Evolutionary conservation across 345 rosid species (phyloP), one percentile per base, ranked within the genome.

Genomic region (Camelina hispida): DNA sequence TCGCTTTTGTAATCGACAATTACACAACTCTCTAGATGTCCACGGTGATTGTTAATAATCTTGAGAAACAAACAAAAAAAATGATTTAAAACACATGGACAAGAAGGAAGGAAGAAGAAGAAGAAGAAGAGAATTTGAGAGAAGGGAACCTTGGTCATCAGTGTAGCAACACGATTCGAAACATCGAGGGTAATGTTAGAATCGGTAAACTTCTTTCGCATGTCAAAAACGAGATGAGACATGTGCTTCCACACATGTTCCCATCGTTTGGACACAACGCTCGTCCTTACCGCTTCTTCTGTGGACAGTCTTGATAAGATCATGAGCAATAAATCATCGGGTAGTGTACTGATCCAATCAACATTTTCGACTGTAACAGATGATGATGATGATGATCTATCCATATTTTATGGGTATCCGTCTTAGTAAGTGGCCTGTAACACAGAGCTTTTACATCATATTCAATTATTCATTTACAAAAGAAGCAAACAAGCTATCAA

Each of bases 281-380:
- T 28, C 10, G 63, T 69, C 53, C 54, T 25, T 17, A 69, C 5
- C 1, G 54, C 17, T 42, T 69, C 73, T 16, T 55, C 73, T 23
- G 62, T 40, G 4, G 72, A 68, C 9, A 68, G 48, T 7, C 15
- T 25, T 6, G 53, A 54, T 42, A 68, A n/a, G 18, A 68, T 23
- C 16, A 23, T 1, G 4, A 68, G 38, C 62, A 68, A 40, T 23
- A 68, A 7, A 68, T 68, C 53, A 2, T n/a, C 4, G 3, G 73
- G 48, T 6, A 68, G 62, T 23, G 28, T 55, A 52, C 63, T 68
- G 23, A 68, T 68, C 35, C 72, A 55, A 25, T 68, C 72, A 54
- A 15, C 52, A 37, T 37, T 37, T 37, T 37, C 40, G 11, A 37
- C 10, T 2, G 42, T 12, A 38, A 9, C 42, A 10, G 13, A 47